Evolutionary conservation across 2,329 filamentous ascomycete genomes (phyloP).

Genomic region (Colletotrichum gloeosporioides): DNA sequence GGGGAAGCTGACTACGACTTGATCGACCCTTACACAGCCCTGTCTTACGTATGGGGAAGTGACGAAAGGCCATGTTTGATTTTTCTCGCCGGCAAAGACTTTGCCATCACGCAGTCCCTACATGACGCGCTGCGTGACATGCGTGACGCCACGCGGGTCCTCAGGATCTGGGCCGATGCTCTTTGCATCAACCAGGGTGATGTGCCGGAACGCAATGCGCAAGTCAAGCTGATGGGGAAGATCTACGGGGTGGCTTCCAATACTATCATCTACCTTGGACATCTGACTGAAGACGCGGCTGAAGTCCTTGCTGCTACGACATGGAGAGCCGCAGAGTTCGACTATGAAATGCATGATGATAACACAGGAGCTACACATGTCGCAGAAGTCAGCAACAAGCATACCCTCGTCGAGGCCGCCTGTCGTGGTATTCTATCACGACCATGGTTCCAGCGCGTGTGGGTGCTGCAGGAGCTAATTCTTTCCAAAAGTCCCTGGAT

Average conservation of each 20-base stretch:
- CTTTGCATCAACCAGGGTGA: constrained; percentile 35
- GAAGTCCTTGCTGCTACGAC: background rate
- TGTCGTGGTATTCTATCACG: background rate
- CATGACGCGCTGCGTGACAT: constrained; percentile 40
- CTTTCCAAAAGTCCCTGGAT: constrained; percentile 27
- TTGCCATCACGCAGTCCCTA: background rate
- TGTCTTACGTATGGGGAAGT: constrained; percentile 31
- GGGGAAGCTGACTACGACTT: background rate
- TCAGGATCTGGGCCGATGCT: constrained; percentile 33
- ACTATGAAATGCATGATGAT: background rate
- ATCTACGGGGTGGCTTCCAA: constrained; percentile 28
- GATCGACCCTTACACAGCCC: constrained; percentile 17
- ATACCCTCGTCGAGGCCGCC: background rate
- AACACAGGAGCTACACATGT: no score
- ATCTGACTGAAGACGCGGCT: background rate
- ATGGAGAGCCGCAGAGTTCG: background rate
- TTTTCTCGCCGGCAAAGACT: constrained; percentile 8
- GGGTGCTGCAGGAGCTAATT: constrained; percentile 32
- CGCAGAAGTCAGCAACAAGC: no score
- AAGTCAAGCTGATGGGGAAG: constrained; percentile 32
- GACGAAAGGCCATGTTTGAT: constrained; percentile 18
- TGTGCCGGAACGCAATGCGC: constrained; percentile 26
- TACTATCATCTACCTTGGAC: constrained; percentile 6
- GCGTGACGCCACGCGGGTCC: constrained; percentile 35
- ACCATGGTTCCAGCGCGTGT: background rate